Evolutionary conservation across 306 rosid species (phyloP), one percentile per base, ranked within the genome.

Genomic region (Abrus precatorius): DNA sequence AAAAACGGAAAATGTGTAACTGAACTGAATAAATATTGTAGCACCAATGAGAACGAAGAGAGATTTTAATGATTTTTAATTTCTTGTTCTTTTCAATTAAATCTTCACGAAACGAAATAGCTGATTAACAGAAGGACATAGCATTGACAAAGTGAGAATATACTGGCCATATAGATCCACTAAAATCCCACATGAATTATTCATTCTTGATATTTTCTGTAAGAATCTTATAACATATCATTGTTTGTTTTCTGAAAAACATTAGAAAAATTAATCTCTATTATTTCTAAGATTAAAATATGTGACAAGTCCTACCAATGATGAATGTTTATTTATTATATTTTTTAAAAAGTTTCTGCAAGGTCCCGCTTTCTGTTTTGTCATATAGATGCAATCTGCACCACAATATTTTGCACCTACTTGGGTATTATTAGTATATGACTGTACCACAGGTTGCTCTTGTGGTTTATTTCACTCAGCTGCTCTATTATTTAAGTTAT

Each of bases 131-230:
- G 38, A 14, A 10, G 27, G 14, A 5, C 34, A 2, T 48, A 14
- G 13, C 40, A 34, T 12, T 13, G 3, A 33, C 7, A 34, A 41
- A 59, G 8, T 44, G 34, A 59, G 69, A 45, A 59, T 13, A 27
- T 44, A 59, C 29, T 44, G 59, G 69, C 79, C 59, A 27, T 45
- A 38, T 38, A 40, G 32, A 59, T 59, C 44, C 69, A 29, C 56
- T 7, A n/a, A 29, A 44, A 57, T 59, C 69, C 47, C 47, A 10
- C 78, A 27, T 43, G 69, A 75, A 61, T 47, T 50, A 60, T 45
- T 75, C 80, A 61, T 75, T 61, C 71, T 60, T 75, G 59, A 74
- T 43, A 48, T 65, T 75, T 33, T 34, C 30, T 59, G 34, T 59
- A 74, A 9, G 72, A 20, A 20, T 59, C 79, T 29, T n/a, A 59